Conservation (phyloP, 768 basidiomycete genomes). For the Daedaleopsis sinensis region DNA sequence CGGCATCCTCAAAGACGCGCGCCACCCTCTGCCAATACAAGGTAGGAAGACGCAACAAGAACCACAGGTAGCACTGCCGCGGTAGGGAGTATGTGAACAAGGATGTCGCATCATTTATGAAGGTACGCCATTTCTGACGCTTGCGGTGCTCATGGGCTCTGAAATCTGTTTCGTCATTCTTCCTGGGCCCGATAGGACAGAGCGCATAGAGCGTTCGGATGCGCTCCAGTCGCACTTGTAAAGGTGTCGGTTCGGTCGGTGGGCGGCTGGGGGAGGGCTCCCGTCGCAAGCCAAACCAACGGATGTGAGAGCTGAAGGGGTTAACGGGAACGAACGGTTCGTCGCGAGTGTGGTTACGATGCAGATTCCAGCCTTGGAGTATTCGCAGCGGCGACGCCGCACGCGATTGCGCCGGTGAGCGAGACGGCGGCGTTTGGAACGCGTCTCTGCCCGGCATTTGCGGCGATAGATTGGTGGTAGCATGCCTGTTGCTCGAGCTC, state of each 20-base stretch:
- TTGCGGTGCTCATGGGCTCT: not conserved
- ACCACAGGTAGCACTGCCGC: conserved; percentile 45
- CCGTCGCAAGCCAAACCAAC: conserved; percentile 21
- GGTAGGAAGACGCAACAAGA: conserved; percentile 71
- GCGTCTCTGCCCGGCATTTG: conserved; percentile 26
- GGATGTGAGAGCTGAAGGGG: conserved; percentile 34
- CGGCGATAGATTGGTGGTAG: conserved; percentile 15
- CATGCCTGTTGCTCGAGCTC: conserved; percentile 9
- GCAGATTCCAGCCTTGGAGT: conserved; percentile 53
- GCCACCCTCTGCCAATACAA: conserved; percentile 82
- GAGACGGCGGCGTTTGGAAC: conserved; percentile 29
- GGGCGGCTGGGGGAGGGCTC: conserved; percentile 13
- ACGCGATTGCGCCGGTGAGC: conserved; percentile 43
- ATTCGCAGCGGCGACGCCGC: conserved; percentile 61
- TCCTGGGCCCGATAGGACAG: not conserved
- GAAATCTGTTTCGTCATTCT: conserved; percentile 1
- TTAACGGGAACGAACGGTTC: conserved; percentile 42
- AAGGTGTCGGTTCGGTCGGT: conserved; percentile 3
- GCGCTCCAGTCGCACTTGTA: not conserved
- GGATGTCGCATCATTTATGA: conserved; percentile 24
- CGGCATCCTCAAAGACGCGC: conserved; percentile 75
- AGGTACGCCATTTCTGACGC: conserved; percentile 17
- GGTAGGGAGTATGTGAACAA: conserved; percentile 42
- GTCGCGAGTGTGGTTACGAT: conserved; percentile 48
- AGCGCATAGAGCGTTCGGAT: not conserved